Percentiles rank a stretch among this genome's conserved stretches.
phyloP scores from a whole-genome alignment of 2,329 filamentous ascomycete genomes.

The Pseudogymnoascus verrucosus region DNA sequence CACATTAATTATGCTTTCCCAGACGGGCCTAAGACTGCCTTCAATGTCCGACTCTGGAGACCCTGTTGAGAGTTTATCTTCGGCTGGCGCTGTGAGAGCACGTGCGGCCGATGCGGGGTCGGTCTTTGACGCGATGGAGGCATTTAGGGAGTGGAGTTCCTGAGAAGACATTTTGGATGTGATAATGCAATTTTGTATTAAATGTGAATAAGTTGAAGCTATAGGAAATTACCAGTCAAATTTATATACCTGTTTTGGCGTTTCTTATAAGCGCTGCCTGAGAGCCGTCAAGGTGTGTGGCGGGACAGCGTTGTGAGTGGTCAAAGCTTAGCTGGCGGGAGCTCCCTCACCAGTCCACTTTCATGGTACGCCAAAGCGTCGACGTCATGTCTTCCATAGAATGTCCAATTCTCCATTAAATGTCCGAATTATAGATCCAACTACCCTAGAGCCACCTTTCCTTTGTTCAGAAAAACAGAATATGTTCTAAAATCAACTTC shows the following conservation, averaged over 20 bases:
- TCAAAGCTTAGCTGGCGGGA: background rate
- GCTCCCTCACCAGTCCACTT: background rate
- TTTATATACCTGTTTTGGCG: background rate
- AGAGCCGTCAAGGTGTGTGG: background rate
- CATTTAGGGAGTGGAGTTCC: background rate
- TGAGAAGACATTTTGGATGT: background rate
- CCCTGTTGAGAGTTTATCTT: background rate
- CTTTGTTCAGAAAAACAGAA: background rate
- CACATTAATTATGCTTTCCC: conserved; percentile 19
- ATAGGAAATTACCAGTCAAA: no score
- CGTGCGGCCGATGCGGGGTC: background rate
- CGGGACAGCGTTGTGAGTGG: background rate
- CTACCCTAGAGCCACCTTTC: background rate
- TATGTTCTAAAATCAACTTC: background rate
- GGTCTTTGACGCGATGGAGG: background rate
- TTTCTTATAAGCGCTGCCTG: background rate
- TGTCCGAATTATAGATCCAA: background rate
- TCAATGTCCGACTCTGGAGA: conserved; percentile 55
- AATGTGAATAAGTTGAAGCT: no score
- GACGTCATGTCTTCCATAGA: background rate
- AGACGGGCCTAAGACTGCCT: conserved; percentile 60
- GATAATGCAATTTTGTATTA: no score
- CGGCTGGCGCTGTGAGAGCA: background rate
- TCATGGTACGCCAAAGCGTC: background rate
- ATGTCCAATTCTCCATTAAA: background rate